These are phyloP conservation scores for Fraxinus greggii DNA, from an alignment of 305 asterid genomes.

Conservation along the genomic window DNA sequence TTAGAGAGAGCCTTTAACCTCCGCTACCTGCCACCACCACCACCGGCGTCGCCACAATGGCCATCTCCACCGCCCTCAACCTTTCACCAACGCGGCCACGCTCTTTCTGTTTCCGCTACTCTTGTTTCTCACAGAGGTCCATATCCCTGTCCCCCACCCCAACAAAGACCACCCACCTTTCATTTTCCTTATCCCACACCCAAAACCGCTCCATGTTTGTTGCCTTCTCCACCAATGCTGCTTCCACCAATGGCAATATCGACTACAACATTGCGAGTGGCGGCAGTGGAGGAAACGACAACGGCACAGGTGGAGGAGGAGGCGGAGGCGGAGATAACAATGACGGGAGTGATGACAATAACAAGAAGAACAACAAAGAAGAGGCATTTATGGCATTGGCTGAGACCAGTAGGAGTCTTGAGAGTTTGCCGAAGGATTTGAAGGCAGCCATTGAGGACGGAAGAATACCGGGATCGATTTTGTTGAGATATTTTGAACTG, in stretches of 20 bases:
- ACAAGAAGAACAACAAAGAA: slow-evolving; percentile 48
- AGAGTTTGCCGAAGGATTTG: slow-evolving; percentile 81
- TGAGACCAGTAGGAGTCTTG: slow-evolving; percentile 72
- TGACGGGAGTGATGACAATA: slow-evolving; percentile 36
- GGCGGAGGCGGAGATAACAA: slow-evolving; percentile 36
- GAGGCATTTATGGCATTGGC: slow-evolving; percentile 76
- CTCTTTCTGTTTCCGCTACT: slow-evolving; percentile 20
- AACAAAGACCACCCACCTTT: slow-evolving; percentile 16
- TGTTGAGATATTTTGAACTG: slow-evolving; percentile 58
- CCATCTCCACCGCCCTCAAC: slow-evolving; percentile 47
- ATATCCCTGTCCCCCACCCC: slow-evolving; percentile 23
- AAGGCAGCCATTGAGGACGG: slow-evolving; percentile 73
- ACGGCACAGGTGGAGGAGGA: slow-evolving; percentile 38
- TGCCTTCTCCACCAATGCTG: slow-evolving; percentile 30
- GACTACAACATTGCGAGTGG: slow-evolving; percentile 27
- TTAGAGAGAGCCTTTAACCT: background rate
- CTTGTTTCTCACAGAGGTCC: slow-evolving; percentile 15
- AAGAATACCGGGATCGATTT: slow-evolving; percentile 66
- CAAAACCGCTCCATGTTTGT: slow-evolving; percentile 15
- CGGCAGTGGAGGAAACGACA: slow-evolving; percentile 35
- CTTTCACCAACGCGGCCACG: slow-evolving; percentile 25
- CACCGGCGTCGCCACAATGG: slow-evolving; percentile 37
- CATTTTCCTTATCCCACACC: slow-evolving; percentile 20
- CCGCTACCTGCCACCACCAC: background rate
- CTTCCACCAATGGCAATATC: slow-evolving; percentile 29